Conservation (phyloP, 2,329 filamentous ascomycete species). For the Ceratocystis cacaofunesta region DNA sequence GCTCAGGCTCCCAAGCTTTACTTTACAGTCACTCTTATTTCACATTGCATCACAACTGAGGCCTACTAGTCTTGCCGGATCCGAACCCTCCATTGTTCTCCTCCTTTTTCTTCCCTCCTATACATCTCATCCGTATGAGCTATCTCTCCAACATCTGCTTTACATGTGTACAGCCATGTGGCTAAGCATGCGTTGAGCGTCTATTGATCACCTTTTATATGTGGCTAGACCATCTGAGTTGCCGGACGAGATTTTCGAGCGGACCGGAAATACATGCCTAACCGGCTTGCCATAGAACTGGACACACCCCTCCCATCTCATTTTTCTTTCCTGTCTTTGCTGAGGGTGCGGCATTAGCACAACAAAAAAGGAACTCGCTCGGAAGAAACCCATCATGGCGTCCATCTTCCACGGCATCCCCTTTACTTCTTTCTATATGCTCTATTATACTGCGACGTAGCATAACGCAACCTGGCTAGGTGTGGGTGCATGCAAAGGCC, state of each 20-base stretch:
- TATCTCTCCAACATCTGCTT: background rate
- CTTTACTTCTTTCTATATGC: background rate
- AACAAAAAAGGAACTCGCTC: background rate
- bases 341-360: background rate
- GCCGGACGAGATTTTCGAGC: too few species aligned
- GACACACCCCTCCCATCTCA: background rate
- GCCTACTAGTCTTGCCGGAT: background rate
- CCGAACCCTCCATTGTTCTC: background rate
- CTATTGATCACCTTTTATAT: background rate
- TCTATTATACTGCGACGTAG: background rate
- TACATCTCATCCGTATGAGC: background rate
- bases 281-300: too few species aligned
- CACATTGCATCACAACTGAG: background rate
- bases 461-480: background rate
- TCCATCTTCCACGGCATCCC: background rate
- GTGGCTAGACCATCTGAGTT: too few species aligned
- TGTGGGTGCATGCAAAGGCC: background rate
- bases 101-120: background rate
- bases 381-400: background rate
- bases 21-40: background rate
- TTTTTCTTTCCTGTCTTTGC: background rate
- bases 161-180: background rate
- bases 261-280: too few species aligned
- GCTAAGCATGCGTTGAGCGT: background rate
- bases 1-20: background rate